These are phyloP conservation scores for Exophiala mesophila DNA, from an alignment of 2,329 filamentous ascomycete genomes.

Conservation along the genomic window DNA sequence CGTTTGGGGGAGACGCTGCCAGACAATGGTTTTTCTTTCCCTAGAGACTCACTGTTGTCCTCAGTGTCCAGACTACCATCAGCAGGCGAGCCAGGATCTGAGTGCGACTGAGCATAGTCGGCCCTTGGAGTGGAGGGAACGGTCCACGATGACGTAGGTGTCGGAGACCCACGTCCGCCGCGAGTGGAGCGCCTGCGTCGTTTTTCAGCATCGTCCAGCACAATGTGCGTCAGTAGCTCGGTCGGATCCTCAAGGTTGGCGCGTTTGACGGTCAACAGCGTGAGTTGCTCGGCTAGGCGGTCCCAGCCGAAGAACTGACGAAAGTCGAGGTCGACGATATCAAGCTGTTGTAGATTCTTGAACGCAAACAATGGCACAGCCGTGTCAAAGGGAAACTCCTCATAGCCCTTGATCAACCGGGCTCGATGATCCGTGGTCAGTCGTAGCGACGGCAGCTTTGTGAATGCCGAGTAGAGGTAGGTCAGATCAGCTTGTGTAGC, in stretches of 20 bases:
- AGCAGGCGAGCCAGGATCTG: slow-evolving; percentile 62
- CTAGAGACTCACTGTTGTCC: slow-evolving; percentile 24
- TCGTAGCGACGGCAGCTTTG: slow-evolving; percentile 89
- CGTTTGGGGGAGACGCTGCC: slow-evolving; percentile 77
- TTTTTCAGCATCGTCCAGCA: slow-evolving; percentile 94
- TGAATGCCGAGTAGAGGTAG: slow-evolving; percentile 96
- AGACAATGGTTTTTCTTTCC: slow-evolving; percentile 12
- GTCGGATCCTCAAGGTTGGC: slow-evolving; percentile 83
- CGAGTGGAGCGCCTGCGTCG: slow-evolving; percentile 83
- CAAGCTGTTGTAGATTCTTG: slow-evolving; percentile 91
- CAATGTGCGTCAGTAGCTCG: slow-evolving; percentile 86
- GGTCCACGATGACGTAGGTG: slow-evolving; percentile 59
- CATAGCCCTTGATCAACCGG: slow-evolving; percentile 82
- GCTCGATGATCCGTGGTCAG: slow-evolving; percentile 91
- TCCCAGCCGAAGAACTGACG: slow-evolving; percentile 98
- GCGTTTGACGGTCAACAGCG: slow-evolving; percentile 81
- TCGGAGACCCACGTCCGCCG: slow-evolving; percentile 62
- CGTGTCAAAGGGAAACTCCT: slow-evolving; percentile 97
- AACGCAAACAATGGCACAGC: slow-evolving; percentile 95
- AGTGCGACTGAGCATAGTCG: slow-evolving; percentile 63
- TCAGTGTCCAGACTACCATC: slow-evolving; percentile 32
- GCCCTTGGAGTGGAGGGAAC: slow-evolving; percentile 55
- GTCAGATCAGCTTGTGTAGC: slow-evolving; percentile 82
- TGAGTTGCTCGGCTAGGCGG: slow-evolving; percentile 81
- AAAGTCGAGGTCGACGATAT: slow-evolving; percentile 94